Base-by-base conservation (phyloP, 2,329 filamentous ascomycete species). In the Cadophora sp. region DNA sequence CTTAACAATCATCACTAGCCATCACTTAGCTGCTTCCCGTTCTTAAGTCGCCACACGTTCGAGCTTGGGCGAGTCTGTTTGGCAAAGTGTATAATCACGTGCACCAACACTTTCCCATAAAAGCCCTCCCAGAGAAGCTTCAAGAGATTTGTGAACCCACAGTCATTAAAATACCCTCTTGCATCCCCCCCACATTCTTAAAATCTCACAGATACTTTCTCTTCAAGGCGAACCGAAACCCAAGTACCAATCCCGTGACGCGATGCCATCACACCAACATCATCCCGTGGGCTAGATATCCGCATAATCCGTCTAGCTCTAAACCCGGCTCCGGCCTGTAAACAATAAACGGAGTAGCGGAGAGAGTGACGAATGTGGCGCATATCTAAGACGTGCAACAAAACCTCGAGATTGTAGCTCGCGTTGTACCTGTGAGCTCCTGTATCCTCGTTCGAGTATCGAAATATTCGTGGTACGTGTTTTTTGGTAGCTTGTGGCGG, bases 351-450 rank as follows among this genome's bases (percentile, higher is more conserved):
- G 13, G 6, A 48, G 3, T 18, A 48, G 11, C n/a, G 6, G 9
- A 11, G 13, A 22, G n/a, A 48, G 55, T 66, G 61, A 68, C 64
- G 56, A 58, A 61, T 30, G 67, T 66, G 67, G 64, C 67, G 45
- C 56, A 66, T 47, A 62, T 55, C 36, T 47, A 20, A 63, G 67
- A 65, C 48, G 27, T 66, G 64, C 64, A 66, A 68, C 67, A 68
- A 59, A 64, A 60, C 16, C 5, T 27, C 13, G 14, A 4, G 18
- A 1, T 33, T 13, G n/a, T 2, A 39, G 11, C 36, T 11, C 6
- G 36, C 8, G 47, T 50, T 24, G 47, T 27, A 24, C 22, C 22
- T 50, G 47, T 50, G 20, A 16, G 9, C 2, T 13, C 4, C 3
- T 48, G n/a, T 22, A 20, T 50, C 20, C 20, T 8, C 2, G 6